Conservation (phyloP, 2,329 filamentous ascomycete genomes). For the Thielaviopsis musarum region DNA sequence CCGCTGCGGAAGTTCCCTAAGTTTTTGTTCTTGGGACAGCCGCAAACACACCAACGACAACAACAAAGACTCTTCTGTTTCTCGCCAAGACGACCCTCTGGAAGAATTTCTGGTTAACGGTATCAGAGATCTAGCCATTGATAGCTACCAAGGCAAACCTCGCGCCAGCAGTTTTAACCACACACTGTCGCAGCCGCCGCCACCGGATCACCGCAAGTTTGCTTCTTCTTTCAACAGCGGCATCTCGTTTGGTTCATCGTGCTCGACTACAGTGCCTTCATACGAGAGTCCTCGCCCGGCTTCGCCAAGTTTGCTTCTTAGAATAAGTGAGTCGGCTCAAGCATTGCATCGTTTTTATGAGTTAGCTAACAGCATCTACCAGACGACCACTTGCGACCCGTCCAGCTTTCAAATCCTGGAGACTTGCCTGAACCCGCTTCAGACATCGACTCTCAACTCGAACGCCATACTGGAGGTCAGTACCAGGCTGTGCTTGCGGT, state of each 20-base stretch:
- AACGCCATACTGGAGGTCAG: slow-evolving; percentile 10
- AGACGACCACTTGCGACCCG: slow-evolving; percentile 6
- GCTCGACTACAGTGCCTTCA: background rate
- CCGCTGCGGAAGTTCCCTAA: slow-evolving; percentile 10
- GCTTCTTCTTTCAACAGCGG: background rate
- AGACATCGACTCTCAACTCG: slow-evolving; percentile 1
- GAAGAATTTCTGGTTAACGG: slow-evolving; percentile 10
- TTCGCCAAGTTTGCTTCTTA: slow-evolving; percentile 9
- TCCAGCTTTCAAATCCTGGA: background rate
- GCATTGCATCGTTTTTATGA: background rate
- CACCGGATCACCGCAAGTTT: slow-evolving; percentile 2
- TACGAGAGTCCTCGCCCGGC: slow-evolving; percentile 4
- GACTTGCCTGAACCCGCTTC: slow-evolving; percentile 1
- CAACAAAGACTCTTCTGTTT: background rate
- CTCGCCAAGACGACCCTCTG: slow-evolving; percentile 4
- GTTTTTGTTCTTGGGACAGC: slow-evolving; percentile 11
- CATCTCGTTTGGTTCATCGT: slow-evolving; percentile 2
- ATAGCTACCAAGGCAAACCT: background rate
- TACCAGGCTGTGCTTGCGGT: slow-evolving; percentile 11
- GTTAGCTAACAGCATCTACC: background rate
- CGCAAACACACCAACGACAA: slow-evolving; percentile 3
- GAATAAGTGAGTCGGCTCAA: slow-evolving; percentile 3
- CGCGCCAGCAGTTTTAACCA: slow-evolving; percentile 5
- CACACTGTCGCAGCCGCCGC: background rate
- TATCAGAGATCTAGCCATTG: slow-evolving; percentile 10